phyloP scores from a whole-genome alignment of 768 basidiomycete species.

The Stropharia rugosoannulata region DNA sequence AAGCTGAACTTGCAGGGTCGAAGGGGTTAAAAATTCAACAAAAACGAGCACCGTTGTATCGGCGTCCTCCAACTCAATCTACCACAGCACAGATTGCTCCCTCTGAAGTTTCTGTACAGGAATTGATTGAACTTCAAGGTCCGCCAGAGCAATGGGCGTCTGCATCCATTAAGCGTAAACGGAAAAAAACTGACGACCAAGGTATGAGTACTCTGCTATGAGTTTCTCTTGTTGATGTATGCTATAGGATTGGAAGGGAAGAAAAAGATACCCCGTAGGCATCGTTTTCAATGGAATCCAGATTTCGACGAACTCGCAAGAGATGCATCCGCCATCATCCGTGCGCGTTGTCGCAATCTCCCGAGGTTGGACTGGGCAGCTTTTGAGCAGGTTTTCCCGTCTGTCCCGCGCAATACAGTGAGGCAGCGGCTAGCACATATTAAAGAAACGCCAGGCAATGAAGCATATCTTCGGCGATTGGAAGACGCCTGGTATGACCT shows the following conservation, averaged over 20 bases:
- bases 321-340: slow-evolving; percentile 82
- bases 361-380: slow-evolving; percentile 69
- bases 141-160: slow-evolving; percentile 20
- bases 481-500: slow-evolving; percentile 81
- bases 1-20: slow-evolving; percentile 49
- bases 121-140: slow-evolving; percentile 27
- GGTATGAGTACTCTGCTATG: slow-evolving; percentile 4
- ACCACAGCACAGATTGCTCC: slow-evolving; percentile 6
- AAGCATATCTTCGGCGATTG: slow-evolving; percentile 74
- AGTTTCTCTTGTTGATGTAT: not conserved
- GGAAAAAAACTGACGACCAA: slow-evolving; percentile 29
- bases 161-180: slow-evolving; percentile 21
- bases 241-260: slow-evolving; percentile 31
- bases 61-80: slow-evolving; percentile 8
- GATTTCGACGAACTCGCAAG: slow-evolving; percentile 89
- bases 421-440: slow-evolving; percentile 66
- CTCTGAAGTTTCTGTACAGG: slow-evolving; percentile 21
- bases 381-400: slow-evolving; percentile 77
- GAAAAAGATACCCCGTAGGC: slow-evolving; percentile 49
- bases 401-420: slow-evolving; percentile 69
- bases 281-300: slow-evolving; percentile 79
- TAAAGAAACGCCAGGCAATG: slow-evolving; percentile 60
- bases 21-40: slow-evolving; percentile 37
- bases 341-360: slow-evolving; percentile 66
- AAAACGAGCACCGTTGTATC: slow-evolving; percentile 24